Base-by-base conservation (phyloP, 1,284 basidiomycete species). In the Violaceomyces palustris region DNA sequence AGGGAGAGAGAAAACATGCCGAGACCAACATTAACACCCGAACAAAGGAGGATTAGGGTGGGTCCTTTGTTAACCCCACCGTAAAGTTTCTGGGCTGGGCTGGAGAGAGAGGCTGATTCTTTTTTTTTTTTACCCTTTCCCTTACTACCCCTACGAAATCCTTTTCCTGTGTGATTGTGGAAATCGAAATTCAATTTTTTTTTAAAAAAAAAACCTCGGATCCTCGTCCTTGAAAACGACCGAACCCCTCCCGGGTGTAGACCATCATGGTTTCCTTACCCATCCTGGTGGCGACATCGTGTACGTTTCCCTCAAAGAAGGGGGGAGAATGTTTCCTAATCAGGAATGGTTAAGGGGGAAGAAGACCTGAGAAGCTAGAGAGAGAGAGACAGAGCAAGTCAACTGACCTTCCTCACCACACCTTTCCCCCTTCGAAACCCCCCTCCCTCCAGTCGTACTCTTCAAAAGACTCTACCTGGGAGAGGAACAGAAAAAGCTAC, bases 391-490 rank as follows among this genome's bases (percentile, higher is more conserved):
- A n/a, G n/a, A n/a, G n/a, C n/a, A n/a, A n/a, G n/a, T 38, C 35
- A 21, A 26, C 19, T 9, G 9, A 38, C 27, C 14, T 23, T 18
- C 12, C 35, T 8, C n/a, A 19, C 30, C 8, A 21, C 22, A 27
- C 19, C 33, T 29, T 9, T 31, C 22, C 34, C 8, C 28, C 22
- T 11, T 18, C 27, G 12, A 23, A 6, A 11, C n/a, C n/a, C n/a
- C n/a, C n/a, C n/a, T n/a, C 14, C 30, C n/a, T 21, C 11, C 35
- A 59, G 61, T 63, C 8, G 58, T 69, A 17, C 57, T 69, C 6
- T 59, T 63, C 49, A 69, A 67, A 39, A 51, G 67, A 10, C 53
- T 69, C 9, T 67, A 65, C 26, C 35, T 69, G 5, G 67, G 67
- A 19, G 59, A 67, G 32, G 59, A 69, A 42, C 67, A 67, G 39